Conservation (phyloP, 2,329 filamentous ascomycete genomes). For the Aulographum hederae region DNA sequence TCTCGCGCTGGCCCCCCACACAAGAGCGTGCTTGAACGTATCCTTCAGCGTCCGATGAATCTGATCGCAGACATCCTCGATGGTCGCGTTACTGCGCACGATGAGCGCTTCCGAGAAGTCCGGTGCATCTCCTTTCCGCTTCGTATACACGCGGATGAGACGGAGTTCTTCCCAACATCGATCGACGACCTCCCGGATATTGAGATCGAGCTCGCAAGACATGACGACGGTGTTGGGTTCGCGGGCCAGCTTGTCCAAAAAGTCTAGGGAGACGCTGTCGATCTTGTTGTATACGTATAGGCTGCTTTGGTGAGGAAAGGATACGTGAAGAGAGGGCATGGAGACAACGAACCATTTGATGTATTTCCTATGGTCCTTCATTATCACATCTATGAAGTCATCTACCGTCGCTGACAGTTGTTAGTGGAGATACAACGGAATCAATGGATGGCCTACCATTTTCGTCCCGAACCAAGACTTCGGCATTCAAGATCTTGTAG, state of each 20-base stretch:
- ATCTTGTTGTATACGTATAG: constrained; percentile 99
- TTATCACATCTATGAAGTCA: constrained; percentile 98
- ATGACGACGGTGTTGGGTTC: constrained; percentile 93
- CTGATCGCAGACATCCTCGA: constrained; percentile 94
- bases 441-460: constrained; percentile 34
- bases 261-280: constrained; percentile 83
- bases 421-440: constrained; percentile 3
- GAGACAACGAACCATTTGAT: constrained; percentile 43
- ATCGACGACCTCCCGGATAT: constrained; percentile 84
- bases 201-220: constrained; percentile 90
- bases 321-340: constrained; percentile 21
- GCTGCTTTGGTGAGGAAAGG: too few relatives aligned
- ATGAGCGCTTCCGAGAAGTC: constrained; percentile 86
- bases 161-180: constrained; percentile 86
- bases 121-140: constrained; percentile 76
- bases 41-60: constrained; percentile 92
- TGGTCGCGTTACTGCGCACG: constrained; percentile 68
- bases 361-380: constrained; percentile 98
- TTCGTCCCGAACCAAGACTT: constrained; percentile 88
- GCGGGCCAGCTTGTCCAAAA: constrained; percentile 76
- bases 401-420: constrained; percentile 58
- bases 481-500: constrained; percentile 97
- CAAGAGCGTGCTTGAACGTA: constrained; percentile 94
- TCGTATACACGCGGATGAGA: constrained; percentile 87
- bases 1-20: constrained; percentile 91